Evolutionary conservation across 495 filamentous ascomycete species (phyloP).

Genomic region (Penicillium cinerascens): DNA sequence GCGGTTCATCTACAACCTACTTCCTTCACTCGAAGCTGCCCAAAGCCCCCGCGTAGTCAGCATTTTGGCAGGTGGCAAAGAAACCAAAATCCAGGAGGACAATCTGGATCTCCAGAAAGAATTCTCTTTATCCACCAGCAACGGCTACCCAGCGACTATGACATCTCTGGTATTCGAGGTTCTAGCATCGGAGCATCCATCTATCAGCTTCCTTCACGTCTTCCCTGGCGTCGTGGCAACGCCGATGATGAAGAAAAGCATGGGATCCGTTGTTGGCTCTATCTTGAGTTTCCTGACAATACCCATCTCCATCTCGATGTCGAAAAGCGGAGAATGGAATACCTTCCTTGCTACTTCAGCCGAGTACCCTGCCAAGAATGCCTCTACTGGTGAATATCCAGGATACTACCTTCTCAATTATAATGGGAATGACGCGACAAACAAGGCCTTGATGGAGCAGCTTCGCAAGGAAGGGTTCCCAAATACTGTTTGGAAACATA

Average conservation of each 20-base stretch:
- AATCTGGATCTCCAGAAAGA: slow-evolving; percentile 39
- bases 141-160: slow-evolving; percentile 21
- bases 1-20: slow-evolving; percentile 34
- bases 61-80: slow-evolving; percentile 47
- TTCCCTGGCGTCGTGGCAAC: slow-evolving; percentile 40
- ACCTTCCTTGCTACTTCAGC: not conserved
- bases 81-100: slow-evolving; percentile 43
- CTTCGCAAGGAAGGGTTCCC: slow-evolving; percentile 38
- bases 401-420: slow-evolving; percentile 49
- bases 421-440: slow-evolving; percentile 39
- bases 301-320: slow-evolving; percentile 21
- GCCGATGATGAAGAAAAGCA: slow-evolving; percentile 7
- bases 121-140: slow-evolving; percentile 10
- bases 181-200: slow-evolving; percentile 22
- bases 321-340: not conserved
- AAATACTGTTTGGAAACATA: slow-evolving; percentile 47
- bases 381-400: slow-evolving; percentile 20
- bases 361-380: slow-evolving; percentile 9
- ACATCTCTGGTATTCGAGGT: slow-evolving; percentile 16
- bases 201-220: slow-evolving; percentile 34
- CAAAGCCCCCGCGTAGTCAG: slow-evolving; percentile 47
- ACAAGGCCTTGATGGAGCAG: slow-evolving; percentile 31
- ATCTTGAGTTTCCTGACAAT: slow-evolving; percentile 15
- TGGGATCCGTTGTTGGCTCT: slow-evolving; percentile 4
- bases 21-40: slow-evolving; percentile 32